Percentiles rank a stretch among this genome's conserved stretches.
Conservation (phyloP, 2,329 filamentous ascomycete genomes). For the Dryadomyces quercus-mongolicae region DNA sequence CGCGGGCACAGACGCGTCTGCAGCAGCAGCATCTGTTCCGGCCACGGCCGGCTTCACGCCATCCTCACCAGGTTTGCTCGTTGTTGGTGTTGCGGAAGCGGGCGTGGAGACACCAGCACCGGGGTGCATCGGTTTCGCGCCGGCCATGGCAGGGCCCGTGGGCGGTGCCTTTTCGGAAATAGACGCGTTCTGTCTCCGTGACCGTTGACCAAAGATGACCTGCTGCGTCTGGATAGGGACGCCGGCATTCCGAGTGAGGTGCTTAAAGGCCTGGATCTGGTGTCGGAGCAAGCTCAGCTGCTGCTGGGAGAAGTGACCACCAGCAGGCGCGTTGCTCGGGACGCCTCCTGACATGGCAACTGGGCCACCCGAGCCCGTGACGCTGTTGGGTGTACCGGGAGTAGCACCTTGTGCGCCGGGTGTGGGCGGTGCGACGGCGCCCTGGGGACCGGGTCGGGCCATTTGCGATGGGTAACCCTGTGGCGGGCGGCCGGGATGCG, state of each 20-base stretch:
- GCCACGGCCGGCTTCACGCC: conserved; percentile 20
- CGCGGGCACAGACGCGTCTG: conserved; percentile 15
- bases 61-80: conserved; percentile 22
- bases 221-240: conserved; percentile 71
- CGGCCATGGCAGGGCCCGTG: conserved; percentile 7
- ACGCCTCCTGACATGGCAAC: conserved; percentile 17
- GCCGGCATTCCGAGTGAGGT: conserved; percentile 75
- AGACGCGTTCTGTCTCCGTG: conserved; percentile 46
- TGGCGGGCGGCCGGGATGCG: conserved; percentile 23
- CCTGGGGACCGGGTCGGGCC: conserved; percentile 8
- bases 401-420: conserved; percentile 21
- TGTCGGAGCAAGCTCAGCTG: conserved; percentile 69
- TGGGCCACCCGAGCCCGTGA: conserved; percentile 2
- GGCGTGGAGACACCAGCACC: conserved; percentile 17
- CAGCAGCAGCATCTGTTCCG: not conserved
- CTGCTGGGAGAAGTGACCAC: conserved; percentile 58
- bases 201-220: conserved; percentile 64
- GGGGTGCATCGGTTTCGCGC: conserved; percentile 6
- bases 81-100: conserved; percentile 15
- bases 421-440: conserved; percentile 12
- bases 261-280: conserved; percentile 86
- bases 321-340: conserved; percentile 12
- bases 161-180: conserved; percentile 33
- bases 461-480: conserved; percentile 18
- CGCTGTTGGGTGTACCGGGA: conserved; percentile 7